Percentiles rank a stretch among this genome's conserved stretches.
These are phyloP conservation scores for Jaminaea rosea DNA, from an alignment of 1,284 basidiomycete genomes.

Conservation along the genomic window DNA sequence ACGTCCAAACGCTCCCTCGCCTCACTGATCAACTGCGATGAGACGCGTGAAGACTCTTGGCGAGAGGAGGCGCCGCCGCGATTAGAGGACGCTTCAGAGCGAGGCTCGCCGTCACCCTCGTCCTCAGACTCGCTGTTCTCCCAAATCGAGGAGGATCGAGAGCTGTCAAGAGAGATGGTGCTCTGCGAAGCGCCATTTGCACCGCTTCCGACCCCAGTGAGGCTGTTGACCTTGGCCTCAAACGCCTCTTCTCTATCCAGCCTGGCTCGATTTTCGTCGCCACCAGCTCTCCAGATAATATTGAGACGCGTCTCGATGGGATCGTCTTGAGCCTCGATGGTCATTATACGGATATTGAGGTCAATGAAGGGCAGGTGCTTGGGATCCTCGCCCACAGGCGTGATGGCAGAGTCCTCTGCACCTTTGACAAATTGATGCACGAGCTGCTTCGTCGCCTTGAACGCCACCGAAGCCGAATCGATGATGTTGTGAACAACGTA, in stretches of 20 bases:
- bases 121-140: not conserved
- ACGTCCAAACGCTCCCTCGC: slow-evolving; percentile 65
- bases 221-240: slow-evolving; percentile 59
- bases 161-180: slow-evolving; percentile 3
- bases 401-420: slow-evolving; percentile 29
- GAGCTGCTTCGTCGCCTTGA: slow-evolving; percentile 51
- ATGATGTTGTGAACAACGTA: slow-evolving; percentile 58
- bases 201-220: slow-evolving; percentile 4
- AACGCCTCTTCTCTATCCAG: slow-evolving; percentile 74
- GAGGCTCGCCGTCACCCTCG: slow-evolving; percentile 43
- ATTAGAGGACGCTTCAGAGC: slow-evolving; percentile 55
- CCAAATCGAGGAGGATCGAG: not conserved
- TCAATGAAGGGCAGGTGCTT: slow-evolving; percentile 53
- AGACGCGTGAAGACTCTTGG: too few relatives aligned
- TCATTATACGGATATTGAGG: slow-evolving; percentile 57
- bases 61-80: too few relatives aligned
- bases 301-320: slow-evolving; percentile 72
- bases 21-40: slow-evolving; percentile 58
- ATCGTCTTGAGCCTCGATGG: slow-evolving; percentile 76
- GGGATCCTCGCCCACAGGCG: slow-evolving; percentile 35
- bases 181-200: slow-evolving; percentile 1
- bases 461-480: slow-evolving; percentile 47
- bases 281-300: slow-evolving; percentile 67
- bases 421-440: slow-evolving; percentile 48
- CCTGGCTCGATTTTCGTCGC: slow-evolving; percentile 66